phyloP scores from a whole-genome alignment of 2,329 filamentous ascomycete species.

The Gnomoniopsis smithogilvyi region DNA sequence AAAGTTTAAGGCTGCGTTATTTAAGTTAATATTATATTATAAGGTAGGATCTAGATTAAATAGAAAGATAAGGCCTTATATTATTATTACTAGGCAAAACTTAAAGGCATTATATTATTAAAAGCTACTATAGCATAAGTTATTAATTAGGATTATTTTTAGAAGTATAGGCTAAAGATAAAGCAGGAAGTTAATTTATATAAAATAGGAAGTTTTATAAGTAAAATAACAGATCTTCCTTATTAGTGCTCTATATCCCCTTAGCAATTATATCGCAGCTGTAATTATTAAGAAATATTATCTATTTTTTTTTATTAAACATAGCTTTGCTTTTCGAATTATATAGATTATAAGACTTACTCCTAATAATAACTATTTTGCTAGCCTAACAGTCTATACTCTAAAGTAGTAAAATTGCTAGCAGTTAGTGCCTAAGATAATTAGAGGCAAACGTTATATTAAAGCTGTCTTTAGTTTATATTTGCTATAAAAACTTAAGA shows the following conservation, averaged over 20 bases:
- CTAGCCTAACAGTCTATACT: slow-evolving; percentile 22
- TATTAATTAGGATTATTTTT: neutral
- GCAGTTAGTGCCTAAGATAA: slow-evolving; percentile 26
- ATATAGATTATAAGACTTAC: slow-evolving; percentile 11
- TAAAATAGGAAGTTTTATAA: slow-evolving; percentile 1
- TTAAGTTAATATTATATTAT: neutral
- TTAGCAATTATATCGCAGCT: slow-evolving; percentile 23
- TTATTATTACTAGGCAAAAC: slow-evolving; percentile 31
- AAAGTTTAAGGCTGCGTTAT: slow-evolving; percentile 25
- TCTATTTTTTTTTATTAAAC: neutral
- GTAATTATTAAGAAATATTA: slow-evolving; percentile 19
- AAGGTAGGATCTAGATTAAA: neutral
- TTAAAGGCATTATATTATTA: slow-evolving; percentile 32
- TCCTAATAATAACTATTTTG: slow-evolving; percentile 21
- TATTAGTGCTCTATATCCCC: slow-evolving; percentile 24
- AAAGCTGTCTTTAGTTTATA: slow-evolving; percentile 14
- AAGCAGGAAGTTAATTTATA: too few species aligned
- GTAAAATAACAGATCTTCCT: slow-evolving; percentile 21
- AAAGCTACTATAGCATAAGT: slow-evolving; percentile 8
- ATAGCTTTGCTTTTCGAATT: slow-evolving; percentile 2
- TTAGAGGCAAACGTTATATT: slow-evolving; percentile 23
- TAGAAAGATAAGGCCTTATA: slow-evolving; percentile 19
- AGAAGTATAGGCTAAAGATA: neutral
- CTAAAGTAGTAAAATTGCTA: slow-evolving; percentile 22
- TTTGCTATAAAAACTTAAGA: slow-evolving; percentile 22